phyloP scores from a whole-genome alignment of 352 stramenopile genomes.

The Phytophthora sansomeana region DNA sequence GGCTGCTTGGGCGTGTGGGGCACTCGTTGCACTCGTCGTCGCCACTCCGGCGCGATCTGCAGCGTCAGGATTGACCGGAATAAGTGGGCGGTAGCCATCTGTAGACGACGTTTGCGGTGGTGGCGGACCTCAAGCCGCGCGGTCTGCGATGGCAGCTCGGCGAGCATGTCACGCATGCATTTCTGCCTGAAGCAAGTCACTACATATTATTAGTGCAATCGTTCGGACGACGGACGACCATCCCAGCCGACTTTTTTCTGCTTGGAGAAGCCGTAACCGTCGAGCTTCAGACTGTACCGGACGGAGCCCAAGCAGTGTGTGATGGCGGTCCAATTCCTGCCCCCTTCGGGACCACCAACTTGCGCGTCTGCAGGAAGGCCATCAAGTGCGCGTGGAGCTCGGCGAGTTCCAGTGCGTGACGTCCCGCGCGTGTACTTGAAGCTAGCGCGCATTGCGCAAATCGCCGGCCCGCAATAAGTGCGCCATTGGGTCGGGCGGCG shows the following conservation, averaged over 20 bases:
- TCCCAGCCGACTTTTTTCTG: background rate
- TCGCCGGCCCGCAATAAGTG: constrained; percentile 16
- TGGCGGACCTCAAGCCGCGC: constrained; percentile 10
- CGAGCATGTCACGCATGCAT: too few relatives aligned
- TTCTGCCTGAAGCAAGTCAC: too few relatives aligned
- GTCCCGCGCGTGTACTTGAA: constrained; percentile 32
- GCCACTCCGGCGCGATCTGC: too few relatives aligned
- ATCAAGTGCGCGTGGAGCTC: constrained; percentile 10
- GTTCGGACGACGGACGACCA: background rate
- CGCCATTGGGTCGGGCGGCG: constrained; percentile 22
- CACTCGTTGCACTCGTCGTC: too few relatives aligned
- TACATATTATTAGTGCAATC: too few relatives aligned
- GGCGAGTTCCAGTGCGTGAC: too few relatives aligned
- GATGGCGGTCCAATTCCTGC: too few relatives aligned
- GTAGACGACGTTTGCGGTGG: constrained; percentile 15
- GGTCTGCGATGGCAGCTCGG: too few relatives aligned
- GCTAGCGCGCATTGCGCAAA: constrained; percentile 34
- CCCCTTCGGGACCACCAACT: too few relatives aligned
- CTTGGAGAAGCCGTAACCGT: background rate
- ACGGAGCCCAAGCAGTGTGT: too few relatives aligned
- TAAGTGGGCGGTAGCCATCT: constrained; percentile 11
- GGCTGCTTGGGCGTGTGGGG: too few relatives aligned
- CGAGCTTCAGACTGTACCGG: background rate
- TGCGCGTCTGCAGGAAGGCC: background rate
- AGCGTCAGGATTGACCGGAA: constrained; percentile 5